These are phyloP conservation scores for Diaporthe capsici DNA, from an alignment of 2,329 filamentous ascomycete species.

Conservation along the genomic window DNA sequence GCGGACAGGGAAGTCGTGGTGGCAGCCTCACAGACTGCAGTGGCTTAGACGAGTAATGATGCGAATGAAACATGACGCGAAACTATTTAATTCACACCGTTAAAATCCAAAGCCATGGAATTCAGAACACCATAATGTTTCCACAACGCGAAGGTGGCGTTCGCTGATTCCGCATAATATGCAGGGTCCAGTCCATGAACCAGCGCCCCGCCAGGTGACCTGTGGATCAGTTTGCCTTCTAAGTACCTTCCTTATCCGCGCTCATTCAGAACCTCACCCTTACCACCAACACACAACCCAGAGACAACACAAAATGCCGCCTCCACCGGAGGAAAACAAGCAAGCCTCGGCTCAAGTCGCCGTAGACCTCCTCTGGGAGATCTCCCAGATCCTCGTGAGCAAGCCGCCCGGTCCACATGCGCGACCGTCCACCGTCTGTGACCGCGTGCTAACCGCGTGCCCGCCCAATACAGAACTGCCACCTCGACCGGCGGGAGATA, in stretches of 20 bases:
- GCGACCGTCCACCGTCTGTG: background rate
- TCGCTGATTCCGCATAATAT: background rate
- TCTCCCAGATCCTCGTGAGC: constrained; percentile 88
- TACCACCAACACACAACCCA: background rate
- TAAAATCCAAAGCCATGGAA: background rate
- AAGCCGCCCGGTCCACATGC: background rate
- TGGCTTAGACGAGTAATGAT: background rate
- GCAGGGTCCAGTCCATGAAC: background rate
- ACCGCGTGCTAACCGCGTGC: constrained; percentile 12
- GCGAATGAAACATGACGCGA: background rate
- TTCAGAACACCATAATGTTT: background rate
- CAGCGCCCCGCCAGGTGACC: background rate
- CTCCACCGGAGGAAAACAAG: constrained; percentile 67
- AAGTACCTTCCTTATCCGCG: background rate
- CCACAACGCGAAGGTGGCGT: background rate
- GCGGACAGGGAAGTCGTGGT: background rate
- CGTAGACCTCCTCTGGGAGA: constrained; percentile 87
- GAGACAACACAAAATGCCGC: constrained; percentile 50
- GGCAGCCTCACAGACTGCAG: background rate
- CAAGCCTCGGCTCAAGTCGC: constrained; percentile 85
- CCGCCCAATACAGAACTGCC: constrained; percentile 78
- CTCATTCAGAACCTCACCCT: constrained; percentile 26
- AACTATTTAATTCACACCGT: background rate
- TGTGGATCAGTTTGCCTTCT: background rate
- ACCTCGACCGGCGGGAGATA: constrained; percentile 89